Evolutionary conservation across 148 eudicot species (phyloP), one percentile per base, ranked within the genome.

Genomic region (Silene latifolia): DNA sequence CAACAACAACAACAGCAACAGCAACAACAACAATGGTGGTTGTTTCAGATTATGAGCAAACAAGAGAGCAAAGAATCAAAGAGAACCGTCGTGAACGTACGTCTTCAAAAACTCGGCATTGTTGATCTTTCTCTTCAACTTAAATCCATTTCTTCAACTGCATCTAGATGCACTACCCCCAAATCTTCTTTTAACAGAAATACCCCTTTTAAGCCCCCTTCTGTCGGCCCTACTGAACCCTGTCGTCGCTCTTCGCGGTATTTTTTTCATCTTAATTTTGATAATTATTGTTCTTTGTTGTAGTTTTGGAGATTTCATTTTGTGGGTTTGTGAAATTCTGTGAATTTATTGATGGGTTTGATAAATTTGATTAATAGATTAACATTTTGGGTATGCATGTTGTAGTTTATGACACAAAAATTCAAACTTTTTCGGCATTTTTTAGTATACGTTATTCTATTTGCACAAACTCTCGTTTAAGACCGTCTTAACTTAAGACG

Each of bases 241-340:
- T 20, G 24, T 39, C 97, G 98, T 71, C 93, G 97, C 21, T 94
- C 98, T 61, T 90, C 98, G 23, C 84, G 97, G 98, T 77, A 27
- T 12, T 12, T 59, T 59, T 24, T 27, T 25, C 18, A 53, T 56
- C 14, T 39, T 19, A 8, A 6, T 32, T 72, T 56, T 67, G 3
- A 27, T 62, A 25, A 57, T 66, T 47, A 14, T 21, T 62, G 19
- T 8, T 32, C 12, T 27, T 11, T 9, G 29, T 24, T 47, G 5
- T 21, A 5, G 48, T 7, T 62, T 20, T 9, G 24, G 13, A 51
- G 44, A 13, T 68, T 71, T 56, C 62, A 25, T 78, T 63, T 44
- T 63, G 15, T 72, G 56, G 46, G 42, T 10, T 5, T 59, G 53
- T 35, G 5, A 29, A 54, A 3, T 63, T 69, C n/a, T 69, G 25